Evolutionary conservation across 306 rosid genomes (phyloP).

Genomic region (Carpinus viminea): DNA sequence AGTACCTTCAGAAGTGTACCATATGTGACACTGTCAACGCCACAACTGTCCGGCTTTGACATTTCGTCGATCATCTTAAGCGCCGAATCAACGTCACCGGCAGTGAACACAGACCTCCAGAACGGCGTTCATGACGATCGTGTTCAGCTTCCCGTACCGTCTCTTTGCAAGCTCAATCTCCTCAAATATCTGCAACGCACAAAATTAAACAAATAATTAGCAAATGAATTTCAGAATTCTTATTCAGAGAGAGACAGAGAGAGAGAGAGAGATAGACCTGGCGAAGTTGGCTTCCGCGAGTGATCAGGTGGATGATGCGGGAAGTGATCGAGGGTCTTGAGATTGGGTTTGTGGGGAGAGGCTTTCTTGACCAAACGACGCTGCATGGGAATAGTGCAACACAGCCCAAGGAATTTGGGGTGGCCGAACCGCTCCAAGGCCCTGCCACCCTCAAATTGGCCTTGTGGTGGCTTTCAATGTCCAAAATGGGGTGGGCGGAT

Average conservation of each 20-base stretch:
- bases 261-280: conserved; percentile 33
- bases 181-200: conserved; percentile 47
- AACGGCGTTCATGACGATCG: conserved; percentile 78
- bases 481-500: too few species aligned
- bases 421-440: too few species aligned
- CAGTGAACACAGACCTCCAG: conserved; percentile 80
- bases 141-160: conserved; percentile 63
- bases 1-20: conserved; percentile 71
- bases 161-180: conserved; percentile 61
- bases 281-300: conserved; percentile 68
- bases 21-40: conserved; percentile 64
- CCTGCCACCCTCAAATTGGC: too few species aligned
- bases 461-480: too few species aligned
- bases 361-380: conserved; percentile 41
- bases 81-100: conserved; percentile 60
- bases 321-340: conserved; percentile 77
- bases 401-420: background rate
- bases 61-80: conserved; percentile 56
- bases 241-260: background rate
- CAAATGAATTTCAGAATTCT: background rate
- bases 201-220: background rate
- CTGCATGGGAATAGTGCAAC: conserved; percentile 28
- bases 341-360: conserved; percentile 37
- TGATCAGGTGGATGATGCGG: conserved; percentile 64
- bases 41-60: conserved; percentile 58